Base-by-base conservation (phyloP, 768 basidiomycete genomes). In the Tulasnella sp. region DNA sequence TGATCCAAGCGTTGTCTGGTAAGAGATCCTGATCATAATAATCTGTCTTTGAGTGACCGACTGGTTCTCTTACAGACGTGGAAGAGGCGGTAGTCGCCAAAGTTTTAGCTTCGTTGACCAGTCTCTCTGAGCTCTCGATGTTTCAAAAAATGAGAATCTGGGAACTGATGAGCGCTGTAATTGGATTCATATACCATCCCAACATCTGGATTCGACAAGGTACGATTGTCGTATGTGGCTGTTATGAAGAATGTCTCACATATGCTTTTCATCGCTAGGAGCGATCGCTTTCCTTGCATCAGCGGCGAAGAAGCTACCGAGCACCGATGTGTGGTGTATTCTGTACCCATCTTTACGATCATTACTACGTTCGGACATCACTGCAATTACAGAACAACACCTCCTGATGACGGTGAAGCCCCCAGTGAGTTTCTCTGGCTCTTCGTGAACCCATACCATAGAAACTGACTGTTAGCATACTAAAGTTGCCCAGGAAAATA, bases 161-260 rank as follows among this genome's bases (percentile, higher is more conserved):
- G 92, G 95, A 98, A 58, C 70, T 96, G 31, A 87, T 93, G 79
- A 84, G 83, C 47, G 79, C 81, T 0, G 81, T 83, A 0, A 67
- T 90, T 27, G 86, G 86, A 1, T 92, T 98, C 64, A 67, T 98
- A 45, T 93, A 88, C 58, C 95, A 99, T 63, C 93, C 95, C 0
- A 92, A 95, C 62, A 67, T 79, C 19, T 98, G 93, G 93, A 87
- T 98, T 63, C 73, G 91, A 51, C 88, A 96, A 74, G 86, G 92
- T 82, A 25, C n/a, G 65, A 49, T 32, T 3, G 40, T 10, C 25
- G 35, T 9, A 8, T 10, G 25, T 20, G 5, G 16, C 54, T n/a
- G 13, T 8, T 22, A 24, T 2, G n/a, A 25, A 2, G 13, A 19
- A 47, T 28, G 16, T 20, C 28, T 54, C 9, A 55, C 15, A 12